These are phyloP conservation scores for Cutaneotrichosporon cavernicola DNA, from an alignment of 1,284 basidiomycete species.

Conservation along the genomic window DNA sequence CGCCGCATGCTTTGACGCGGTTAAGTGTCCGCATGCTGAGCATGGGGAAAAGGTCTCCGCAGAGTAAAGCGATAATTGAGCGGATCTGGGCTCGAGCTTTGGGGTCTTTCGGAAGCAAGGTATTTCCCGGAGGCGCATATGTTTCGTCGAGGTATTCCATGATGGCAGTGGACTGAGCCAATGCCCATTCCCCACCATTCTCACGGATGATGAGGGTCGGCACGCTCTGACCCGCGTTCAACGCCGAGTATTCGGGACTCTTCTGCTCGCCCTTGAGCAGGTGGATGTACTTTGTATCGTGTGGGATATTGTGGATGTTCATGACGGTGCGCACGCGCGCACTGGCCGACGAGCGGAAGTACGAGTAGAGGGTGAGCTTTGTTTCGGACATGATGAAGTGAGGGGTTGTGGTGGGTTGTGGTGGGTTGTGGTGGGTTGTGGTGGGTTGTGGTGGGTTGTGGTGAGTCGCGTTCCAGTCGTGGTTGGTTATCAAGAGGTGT, in stretches of 20 bases:
- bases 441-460: neutral
- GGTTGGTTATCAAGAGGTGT: too few relatives aligned
- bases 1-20: constrained; percentile 15
- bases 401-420: neutral
- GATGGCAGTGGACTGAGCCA: constrained; percentile 23
- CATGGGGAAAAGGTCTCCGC: constrained; percentile 25
- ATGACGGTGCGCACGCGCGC: constrained; percentile 26
- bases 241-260: constrained; percentile 7
- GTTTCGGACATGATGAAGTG: neutral
- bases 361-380: constrained; percentile 24
- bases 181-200: constrained; percentile 15
- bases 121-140: constrained; percentile 2
- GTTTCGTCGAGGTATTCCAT: constrained; percentile 27
- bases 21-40: constrained; percentile 17
- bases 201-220: constrained; percentile 19
- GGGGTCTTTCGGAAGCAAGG: constrained; percentile 11
- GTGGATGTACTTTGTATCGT: constrained; percentile 18
- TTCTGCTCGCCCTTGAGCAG: constrained; percentile 25
- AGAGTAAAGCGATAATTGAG: constrained; percentile 18
- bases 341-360: constrained; percentile 26
- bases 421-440: neutral
- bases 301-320: constrained; percentile 18
- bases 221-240: constrained; percentile 21
- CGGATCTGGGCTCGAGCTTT: constrained; percentile 18
- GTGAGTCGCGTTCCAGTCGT: too few relatives aligned